Evolutionary conservation across 1,139 yeast genomes (phyloP), one percentile per base, ranked within the genome.

Genomic region (Sugiyamaella japonica): DNA sequence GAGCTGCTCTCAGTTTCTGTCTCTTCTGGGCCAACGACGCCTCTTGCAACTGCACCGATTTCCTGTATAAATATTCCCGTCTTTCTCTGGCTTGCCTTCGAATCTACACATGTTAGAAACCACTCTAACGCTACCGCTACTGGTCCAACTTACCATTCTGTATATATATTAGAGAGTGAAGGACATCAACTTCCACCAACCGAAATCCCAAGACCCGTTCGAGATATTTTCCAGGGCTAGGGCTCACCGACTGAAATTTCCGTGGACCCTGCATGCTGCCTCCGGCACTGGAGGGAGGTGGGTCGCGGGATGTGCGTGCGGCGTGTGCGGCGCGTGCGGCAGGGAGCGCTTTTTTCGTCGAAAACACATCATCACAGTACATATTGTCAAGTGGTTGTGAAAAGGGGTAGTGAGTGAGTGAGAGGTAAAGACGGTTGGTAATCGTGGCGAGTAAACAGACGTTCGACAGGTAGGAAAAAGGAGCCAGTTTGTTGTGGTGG

Each of bases 41-140:
- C 61, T 93, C 98, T 70, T 95, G 97, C 37, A 91, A 79, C 68
- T 89, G 95, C 46, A 89, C 82, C 0, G 97, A 88, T 69, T 91
- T 90, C 54, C 91, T 80, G 75, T 89, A 93, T 43, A 91, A 77
- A 66, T 90, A 93, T 67, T 93, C 98, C 72, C 96, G 82, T 76
- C 98, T 82, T 71, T 91, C 97, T 75, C 98, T 84, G 16, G 97
- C 97, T 68, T 90, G 96, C 76, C 88, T 84, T 73, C 99, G 82
- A 58, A 89, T 76, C 97, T 62, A 59, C n/a, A 20, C 49, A 31
- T 31, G 47, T 23, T 20, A 16, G 28, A 16, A 7, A 15, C 42
- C 15, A 9, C 16, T 16, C n/a, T n/a, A n/a, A 37, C 40, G 7
- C 28, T 38, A 2, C 42, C n/a, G 12, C 9, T 28, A 8, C 10